Percentiles rank a stretch among this genome's conserved stretches.
These are phyloP conservation scores for Heracleum sosnowskyi DNA, from an alignment of 129 eudicot genomes.

Conservation along the genomic window DNA sequence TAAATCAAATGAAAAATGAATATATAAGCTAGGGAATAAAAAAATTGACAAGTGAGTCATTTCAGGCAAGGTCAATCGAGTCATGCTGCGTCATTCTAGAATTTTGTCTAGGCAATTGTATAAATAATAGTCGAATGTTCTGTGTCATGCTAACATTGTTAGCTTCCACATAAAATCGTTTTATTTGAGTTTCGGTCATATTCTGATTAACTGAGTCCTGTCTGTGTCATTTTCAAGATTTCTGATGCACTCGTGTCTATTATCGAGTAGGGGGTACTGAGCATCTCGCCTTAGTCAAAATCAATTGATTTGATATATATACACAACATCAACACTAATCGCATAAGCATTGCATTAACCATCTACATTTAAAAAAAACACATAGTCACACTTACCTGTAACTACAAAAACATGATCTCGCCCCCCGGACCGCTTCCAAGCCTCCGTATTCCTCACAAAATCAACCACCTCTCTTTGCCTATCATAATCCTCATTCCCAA, in stretches of 20 bases:
- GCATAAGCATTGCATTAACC: not conserved
- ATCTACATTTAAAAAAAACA: not conserved
- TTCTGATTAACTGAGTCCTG: too few relatives aligned
- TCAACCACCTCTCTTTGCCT: slow-evolving; percentile 84
- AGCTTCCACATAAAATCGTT: not conserved
- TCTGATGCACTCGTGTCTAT: not conserved
- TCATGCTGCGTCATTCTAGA: not conserved
- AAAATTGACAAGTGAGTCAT: not conserved
- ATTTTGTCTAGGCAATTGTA: not conserved
- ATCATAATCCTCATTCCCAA: slow-evolving; percentile 74
- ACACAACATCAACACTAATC: not conserved
- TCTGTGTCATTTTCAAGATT: too few relatives aligned
- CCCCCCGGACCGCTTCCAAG: slow-evolving; percentile 90
- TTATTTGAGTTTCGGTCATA: not conserved
- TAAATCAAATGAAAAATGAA: not conserved
- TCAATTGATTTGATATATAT: too few relatives aligned
- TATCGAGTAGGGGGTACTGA: not conserved
- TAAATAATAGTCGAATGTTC: not conserved
- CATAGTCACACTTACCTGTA: slow-evolving; percentile 42
- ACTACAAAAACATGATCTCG: slow-evolving; percentile 89
- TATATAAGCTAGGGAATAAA: not conserved
- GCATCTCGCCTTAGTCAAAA: not conserved
- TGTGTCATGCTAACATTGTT: not conserved
- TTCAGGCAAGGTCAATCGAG: not conserved
- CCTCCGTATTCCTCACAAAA: slow-evolving; percentile 58